Base-by-base conservation (phyloP, 1,139 yeast species). In the Lodderomyces elongisporus region DNA sequence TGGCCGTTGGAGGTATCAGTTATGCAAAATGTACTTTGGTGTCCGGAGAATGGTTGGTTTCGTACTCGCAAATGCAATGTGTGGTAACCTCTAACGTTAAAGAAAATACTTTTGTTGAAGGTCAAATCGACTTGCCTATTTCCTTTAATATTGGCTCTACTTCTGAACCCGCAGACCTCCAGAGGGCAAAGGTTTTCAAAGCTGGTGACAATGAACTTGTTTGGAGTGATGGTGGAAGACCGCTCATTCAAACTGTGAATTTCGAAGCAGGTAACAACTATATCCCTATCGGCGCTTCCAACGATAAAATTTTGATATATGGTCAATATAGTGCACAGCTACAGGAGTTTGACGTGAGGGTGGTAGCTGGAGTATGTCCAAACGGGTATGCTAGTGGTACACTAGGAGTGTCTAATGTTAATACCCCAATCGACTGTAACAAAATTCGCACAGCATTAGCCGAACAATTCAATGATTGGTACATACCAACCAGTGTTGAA, bases 1-100 rank as follows among this genome's bases (percentile, higher is more conserved):
- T 55, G 31, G 24, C 14, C 3, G 41, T 58, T 3, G 58, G 60
- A 10, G 64, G 56, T 35, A 52, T 28, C 2, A 27, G 38, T 2
- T 57, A 46, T 33, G 66, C 66, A 4, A 52, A 51, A 3, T 60
- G 66, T 52, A 25, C 31, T 1, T 38, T 51, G 7, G 35, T 25
- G 21, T 30, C 44, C n/a, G 65, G 62, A 20, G 58, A 51, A 24
- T 18, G 45, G 5, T 25, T 49, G 13, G 48, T 51, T 10, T 35
- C 53, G 8, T 51, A 38, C 36, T 55, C 63, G 2, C 34, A 45
- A 20, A 31, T 61, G 12, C 37, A 35, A 3, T 61, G 67, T 56
- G 47, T 47, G 1, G 58, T 47, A 10, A 30, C 24, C 1, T 3
- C 46, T 2, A 28, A 30, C 12, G 38, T 47, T 3, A 25, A 23